phyloP scores from a whole-genome alignment of 1,284 basidiomycete species.

The Trichosporon faecale region DNA sequence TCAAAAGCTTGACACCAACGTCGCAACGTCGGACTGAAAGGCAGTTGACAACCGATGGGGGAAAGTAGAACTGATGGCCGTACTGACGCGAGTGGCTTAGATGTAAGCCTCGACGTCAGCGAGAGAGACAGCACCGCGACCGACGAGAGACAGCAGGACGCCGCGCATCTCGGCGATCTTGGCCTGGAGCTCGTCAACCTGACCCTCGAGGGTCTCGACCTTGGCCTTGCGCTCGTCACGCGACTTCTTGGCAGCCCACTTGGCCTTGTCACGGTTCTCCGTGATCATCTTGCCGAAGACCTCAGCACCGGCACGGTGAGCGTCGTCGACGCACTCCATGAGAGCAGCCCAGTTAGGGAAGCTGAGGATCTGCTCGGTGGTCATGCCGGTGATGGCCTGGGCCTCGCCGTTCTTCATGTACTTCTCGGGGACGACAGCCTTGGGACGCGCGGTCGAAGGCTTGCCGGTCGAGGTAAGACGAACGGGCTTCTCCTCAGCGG shows the following conservation, averaged over 20 bases:
- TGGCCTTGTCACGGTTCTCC: constrained; percentile 44
- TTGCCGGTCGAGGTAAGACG: constrained; percentile 37
- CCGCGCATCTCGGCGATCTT: constrained; percentile 31
- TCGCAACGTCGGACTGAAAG: constrained; percentile 5
- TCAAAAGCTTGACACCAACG: constrained; percentile 12
- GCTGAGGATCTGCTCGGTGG: constrained; percentile 31
- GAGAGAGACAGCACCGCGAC: constrained; percentile 30
- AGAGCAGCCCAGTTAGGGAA: constrained; percentile 36
- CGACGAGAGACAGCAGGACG: constrained; percentile 31
- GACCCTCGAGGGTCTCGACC: constrained; percentile 40
- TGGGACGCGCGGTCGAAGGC: constrained; percentile 41
- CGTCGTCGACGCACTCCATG: constrained; percentile 33
- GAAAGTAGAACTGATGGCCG: not conserved
- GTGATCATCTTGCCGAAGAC: constrained; percentile 44
- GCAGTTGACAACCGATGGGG: not conserved
- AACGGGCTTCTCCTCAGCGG: constrained; percentile 23
- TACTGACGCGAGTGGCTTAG: constrained; percentile 10
- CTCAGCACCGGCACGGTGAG: constrained; percentile 29
- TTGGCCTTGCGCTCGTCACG: constrained; percentile 42
- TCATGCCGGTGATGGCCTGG: constrained; percentile 37
- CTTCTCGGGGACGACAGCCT: constrained; percentile 43
- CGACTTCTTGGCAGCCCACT: constrained; percentile 45
- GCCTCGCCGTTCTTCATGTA: constrained; percentile 43
- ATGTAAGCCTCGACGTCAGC: constrained; percentile 30
- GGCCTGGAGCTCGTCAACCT: constrained; percentile 32